Evolutionary conservation across 805 yeast genomes (phyloP).

Genomic region (Ogataea minuta): DNA sequence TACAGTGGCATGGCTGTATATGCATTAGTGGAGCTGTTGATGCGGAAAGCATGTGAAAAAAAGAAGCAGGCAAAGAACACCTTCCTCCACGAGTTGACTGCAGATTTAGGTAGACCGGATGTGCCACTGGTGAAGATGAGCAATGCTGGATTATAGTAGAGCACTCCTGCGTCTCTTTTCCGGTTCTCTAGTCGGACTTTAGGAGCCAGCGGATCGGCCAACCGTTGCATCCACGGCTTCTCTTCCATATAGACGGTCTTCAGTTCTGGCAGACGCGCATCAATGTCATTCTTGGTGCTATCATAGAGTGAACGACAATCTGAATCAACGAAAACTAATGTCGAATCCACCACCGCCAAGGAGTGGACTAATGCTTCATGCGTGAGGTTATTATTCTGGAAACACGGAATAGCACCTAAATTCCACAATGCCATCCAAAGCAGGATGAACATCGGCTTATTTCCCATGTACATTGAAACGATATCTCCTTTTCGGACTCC

Average conservation of each 20-base stretch:
- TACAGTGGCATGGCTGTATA: constrained; percentile 95
- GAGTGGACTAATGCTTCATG: constrained; percentile 81
- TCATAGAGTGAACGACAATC: constrained; percentile 45
- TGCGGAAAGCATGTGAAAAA: constrained; percentile 67
- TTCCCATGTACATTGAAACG: constrained; percentile 73
- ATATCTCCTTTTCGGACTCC: constrained; percentile 65
- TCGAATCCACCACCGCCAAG: constrained; percentile 61
- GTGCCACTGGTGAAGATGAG: constrained; percentile 92
- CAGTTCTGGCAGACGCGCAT: constrained; percentile 32
- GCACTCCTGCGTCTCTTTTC: constrained; percentile 56
- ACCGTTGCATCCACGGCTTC: constrained; percentile 9
- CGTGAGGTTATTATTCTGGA: constrained; percentile 74
- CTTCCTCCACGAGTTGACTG: constrained; percentile 89
- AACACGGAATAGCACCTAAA: constrained; percentile 85
- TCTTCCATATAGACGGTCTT: constrained; percentile 23
- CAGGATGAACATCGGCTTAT: constrained; percentile 77
- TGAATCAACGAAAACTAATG: constrained; percentile 71
- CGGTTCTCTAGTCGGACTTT: constrained; percentile 53
- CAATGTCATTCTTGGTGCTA: constrained; percentile 41
- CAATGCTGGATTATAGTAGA: constrained; percentile 62
- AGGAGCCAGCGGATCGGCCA: constrained; percentile 35
- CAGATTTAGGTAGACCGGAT: constrained; percentile 92
- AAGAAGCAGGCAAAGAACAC: constrained; percentile 65
- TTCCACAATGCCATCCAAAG: constrained; percentile 89
- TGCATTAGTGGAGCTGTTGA: constrained; percentile 53